Base-by-base conservation (phyloP, 805 yeast species). In the Cyberlindnera bimundalis region DNA sequence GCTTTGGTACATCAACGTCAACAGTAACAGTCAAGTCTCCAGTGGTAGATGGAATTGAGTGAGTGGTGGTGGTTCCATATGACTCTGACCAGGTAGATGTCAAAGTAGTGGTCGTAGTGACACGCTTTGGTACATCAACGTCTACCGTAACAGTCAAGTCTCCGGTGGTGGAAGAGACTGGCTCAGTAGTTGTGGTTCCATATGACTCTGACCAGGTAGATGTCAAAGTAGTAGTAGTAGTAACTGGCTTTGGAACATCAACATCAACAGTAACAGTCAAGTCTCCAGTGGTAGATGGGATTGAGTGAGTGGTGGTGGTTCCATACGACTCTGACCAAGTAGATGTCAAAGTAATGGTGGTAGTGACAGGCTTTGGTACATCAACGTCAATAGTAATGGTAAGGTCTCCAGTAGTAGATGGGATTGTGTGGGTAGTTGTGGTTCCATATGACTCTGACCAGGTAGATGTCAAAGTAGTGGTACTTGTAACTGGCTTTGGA, bases 341-440 rank as follows among this genome's bases (percentile, higher is more conserved):
- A 21, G 9, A 17, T 10, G 39, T 40, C n/a, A 10, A 9, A 3
- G 42, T 26, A n/a, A 28, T 31, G 3, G 42, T 23, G 15, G 40
- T 28, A n/a, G 39, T 35, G 6, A n/a, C 15, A 18, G 44, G 17
- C 8, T 11, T 24, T 33, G 50, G 50, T 30, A 47, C 36, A 14
- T 39, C 16, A 26, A 41, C 39, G 26, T 28, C 46, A 29, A 42
- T 39, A 26, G 46, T 32, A 14, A 35, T 45, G 6, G 58, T 50
- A 13, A 46, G 34, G 10, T 40, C 39, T 23, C 43, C 43, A 37
- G 42, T 18, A 53, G 51, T n/a, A 2, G 56, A 46, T 10, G 60
- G 19, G 37, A 23, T 19, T 12, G 24, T 5, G 18, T n/a, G 20
- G 13, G 34, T 35, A 21, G 33, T 29, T 3, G 39, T 35, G 16